Conservation (phyloP, 306 rosid genomes). For the Albizia julibrissin region DNA sequence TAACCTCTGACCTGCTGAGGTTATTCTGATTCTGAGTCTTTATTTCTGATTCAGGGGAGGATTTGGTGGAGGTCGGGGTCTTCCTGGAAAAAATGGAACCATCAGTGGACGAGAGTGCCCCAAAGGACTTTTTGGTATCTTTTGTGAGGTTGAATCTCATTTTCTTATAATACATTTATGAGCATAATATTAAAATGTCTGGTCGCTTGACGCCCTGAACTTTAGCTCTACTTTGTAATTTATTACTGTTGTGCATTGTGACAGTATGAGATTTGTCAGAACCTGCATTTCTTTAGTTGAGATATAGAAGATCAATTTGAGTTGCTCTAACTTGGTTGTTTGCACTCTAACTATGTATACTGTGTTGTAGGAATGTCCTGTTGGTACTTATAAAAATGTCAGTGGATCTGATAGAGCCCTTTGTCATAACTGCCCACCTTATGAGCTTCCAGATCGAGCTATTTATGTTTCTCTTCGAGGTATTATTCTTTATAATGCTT, state of each 20-base stretch:
- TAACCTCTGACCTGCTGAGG: neutral
- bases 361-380: constrained; percentile 68
- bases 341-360: neutral
- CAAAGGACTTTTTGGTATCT: constrained; percentile 83
- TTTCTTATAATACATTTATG: neutral
- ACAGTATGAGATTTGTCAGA: neutral
- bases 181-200: neutral
- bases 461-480: constrained; percentile 60
- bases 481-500: constrained; percentile 38
- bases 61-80: constrained; percentile 79
- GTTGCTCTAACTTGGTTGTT: neutral
- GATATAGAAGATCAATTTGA: neutral
- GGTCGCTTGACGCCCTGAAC: constrained; percentile 23
- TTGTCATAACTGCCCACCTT: constrained; percentile 51
- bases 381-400: constrained; percentile 62
- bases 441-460: constrained; percentile 63
- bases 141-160: constrained; percentile 68
- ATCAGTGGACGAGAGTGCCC: constrained; percentile 85
- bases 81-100: constrained; percentile 81
- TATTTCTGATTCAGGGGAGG: constrained; percentile 73
- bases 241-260: constrained; percentile 6
- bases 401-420: constrained; percentile 55
- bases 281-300: neutral
- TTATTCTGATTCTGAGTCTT: constrained; percentile 36
- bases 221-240: constrained; percentile 18